Evolutionary conservation across 176 grass and related monocot genomes (phyloP).

Genomic region (Triticum aestivum): DNA sequence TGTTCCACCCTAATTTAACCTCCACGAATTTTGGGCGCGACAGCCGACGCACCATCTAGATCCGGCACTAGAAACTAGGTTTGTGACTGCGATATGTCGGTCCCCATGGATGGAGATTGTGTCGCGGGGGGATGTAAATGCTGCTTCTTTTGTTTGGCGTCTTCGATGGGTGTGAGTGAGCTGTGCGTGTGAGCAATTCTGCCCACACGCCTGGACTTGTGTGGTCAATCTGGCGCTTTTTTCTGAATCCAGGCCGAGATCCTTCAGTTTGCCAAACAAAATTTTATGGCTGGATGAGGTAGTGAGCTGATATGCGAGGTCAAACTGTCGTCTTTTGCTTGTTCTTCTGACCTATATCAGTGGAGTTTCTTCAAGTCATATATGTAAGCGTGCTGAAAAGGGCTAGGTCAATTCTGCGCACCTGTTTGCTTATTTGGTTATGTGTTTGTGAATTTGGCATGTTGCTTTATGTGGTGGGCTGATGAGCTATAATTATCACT

Average conservation of each 20-base stretch:
- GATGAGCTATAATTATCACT: neutral
- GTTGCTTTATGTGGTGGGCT: neutral
- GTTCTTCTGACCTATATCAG: neutral
- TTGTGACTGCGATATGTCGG: neutral
- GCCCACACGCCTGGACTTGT: neutral
- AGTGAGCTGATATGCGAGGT: neutral
- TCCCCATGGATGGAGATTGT: neutral
- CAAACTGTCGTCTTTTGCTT: neutral
- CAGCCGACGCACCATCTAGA: neutral
- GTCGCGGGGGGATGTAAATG: neutral
- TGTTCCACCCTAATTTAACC: neutral
- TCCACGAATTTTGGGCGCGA: neutral
- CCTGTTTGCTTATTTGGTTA: neutral
- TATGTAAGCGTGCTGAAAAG: neutral
- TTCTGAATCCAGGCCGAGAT: neutral
- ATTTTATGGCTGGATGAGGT: neutral
- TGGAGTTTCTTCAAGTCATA: neutral
- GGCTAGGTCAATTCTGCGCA: neutral
- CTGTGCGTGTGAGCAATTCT: neutral
- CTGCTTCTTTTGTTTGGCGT: neutral
- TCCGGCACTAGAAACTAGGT: neutral
- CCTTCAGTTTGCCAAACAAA: neutral
- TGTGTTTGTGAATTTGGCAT: conserved; percentile 15
- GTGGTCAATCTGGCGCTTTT: neutral
- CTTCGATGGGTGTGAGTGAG: neutral